Base-by-base conservation (phyloP, 1,139 yeast genomes). In the Yamadazyma diddensiae region DNA sequence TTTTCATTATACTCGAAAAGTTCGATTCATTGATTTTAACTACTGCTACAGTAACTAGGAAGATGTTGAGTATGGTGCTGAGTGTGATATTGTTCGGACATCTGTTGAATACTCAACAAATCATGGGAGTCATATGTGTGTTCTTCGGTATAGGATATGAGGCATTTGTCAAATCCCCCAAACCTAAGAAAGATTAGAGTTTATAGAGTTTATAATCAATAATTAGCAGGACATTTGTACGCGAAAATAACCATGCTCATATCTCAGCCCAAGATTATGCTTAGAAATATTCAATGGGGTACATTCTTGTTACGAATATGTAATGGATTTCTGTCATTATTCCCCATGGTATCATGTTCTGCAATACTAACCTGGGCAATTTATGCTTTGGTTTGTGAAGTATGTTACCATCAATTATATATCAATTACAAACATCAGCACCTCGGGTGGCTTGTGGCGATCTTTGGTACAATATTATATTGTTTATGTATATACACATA, bases 41-140 rank as follows among this genome's bases (percentile, higher is more conserved):
- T 21, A 90, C 96, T 19, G 94, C 94, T 13, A 94, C 97, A 0
- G 97, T 92, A 6, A 90, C 98, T 1, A 73, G 99, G 44, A 92
- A 92, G 53, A 90, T 92, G 97, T 66, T 88, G 33, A 87, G 97
- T 31, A 90, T 92, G 97, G 70, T 88, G 14, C 61, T 92, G 38
- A 84, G 95, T 50, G 96, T 92, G 33, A 55, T 86, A 3, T 65
- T 92, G 46, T 92, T 88, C 59, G 94, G 92, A 12, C 97, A 92
- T 52, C 55, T 57, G 4, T 71, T 92, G 45, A 69, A 65, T 20
- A 6, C 37, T 1, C 62, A 67, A 4, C 97, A 94, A 59, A 84
- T 95, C 87, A 30, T 64, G 1, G 97, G 97, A 0, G 80, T 92
- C 5, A 42, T 57, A 1, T 60, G 86, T 35, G 99, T 92, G 2